Percentiles rank a stretch among this genome's conserved stretches.
Conservation (phyloP, 805 yeast genomes). For the Saccharomycopsis synnaedendra region DNA sequence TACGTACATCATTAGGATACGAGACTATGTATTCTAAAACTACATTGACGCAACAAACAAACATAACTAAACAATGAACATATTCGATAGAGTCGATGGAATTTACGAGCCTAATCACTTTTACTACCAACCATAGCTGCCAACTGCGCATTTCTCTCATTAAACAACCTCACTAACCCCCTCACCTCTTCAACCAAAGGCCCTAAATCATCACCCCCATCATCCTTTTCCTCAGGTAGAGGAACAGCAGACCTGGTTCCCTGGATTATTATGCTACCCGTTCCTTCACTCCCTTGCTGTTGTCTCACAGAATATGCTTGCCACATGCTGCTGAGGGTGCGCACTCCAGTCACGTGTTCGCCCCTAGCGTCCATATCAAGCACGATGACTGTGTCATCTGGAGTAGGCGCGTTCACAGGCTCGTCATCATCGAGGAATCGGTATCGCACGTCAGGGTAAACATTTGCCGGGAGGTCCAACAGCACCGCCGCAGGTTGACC, state of each 20-base stretch:
- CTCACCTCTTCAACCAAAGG: constrained; percentile 8
- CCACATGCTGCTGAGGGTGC: constrained; percentile 12
- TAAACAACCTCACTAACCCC: constrained; percentile 11
- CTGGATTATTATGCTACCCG: constrained; percentile 5
- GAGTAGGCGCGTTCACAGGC: neutral
- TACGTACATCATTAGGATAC: too few relatives aligned
- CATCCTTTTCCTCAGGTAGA: neutral
- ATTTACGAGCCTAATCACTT: too few relatives aligned
- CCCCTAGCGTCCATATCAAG: constrained; percentile 12
- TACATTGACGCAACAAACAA: too few relatives aligned
- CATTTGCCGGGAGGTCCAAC: constrained; percentile 10
- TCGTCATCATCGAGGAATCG: constrained; percentile 12
- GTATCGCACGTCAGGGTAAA: constrained; percentile 16
- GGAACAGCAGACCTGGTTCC: constrained; percentile 3
- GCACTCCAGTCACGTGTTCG: constrained; percentile 6
- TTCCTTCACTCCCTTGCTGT: constrained; percentile 1
- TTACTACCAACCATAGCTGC: constrained; percentile 9
- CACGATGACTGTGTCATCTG: constrained; percentile 8
- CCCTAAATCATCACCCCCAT: neutral
- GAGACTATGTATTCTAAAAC: too few relatives aligned
- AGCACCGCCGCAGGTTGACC: neutral
- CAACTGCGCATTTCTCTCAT: constrained; percentile 12
- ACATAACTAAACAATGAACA: too few relatives aligned
- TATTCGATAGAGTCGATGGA: too few relatives aligned
- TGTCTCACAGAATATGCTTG: constrained; percentile 7